phyloP scores from a whole-genome alignment of 2,329 filamentous ascomycete genomes.

The Cercospora janseana region DNA sequence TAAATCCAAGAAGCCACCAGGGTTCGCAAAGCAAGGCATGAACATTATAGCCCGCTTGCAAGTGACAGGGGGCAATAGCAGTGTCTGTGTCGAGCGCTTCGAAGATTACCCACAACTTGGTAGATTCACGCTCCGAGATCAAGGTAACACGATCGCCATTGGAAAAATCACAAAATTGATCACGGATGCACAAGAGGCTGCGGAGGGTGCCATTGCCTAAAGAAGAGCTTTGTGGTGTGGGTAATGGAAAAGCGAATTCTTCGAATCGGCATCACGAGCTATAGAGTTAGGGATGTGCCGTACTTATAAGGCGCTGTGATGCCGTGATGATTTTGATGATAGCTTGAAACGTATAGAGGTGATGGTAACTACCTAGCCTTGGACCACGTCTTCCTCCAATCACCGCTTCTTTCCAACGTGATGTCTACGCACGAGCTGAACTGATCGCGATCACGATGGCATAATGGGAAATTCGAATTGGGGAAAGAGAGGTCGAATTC shows the following conservation, averaged over 20 bases:
- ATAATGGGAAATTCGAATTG: no score
- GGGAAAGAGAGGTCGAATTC: no score
- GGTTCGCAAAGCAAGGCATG: conserved; percentile 78
- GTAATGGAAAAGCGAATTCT: neutral
- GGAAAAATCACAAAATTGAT: conserved; percentile 96
- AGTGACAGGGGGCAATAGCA: conserved; percentile 72
- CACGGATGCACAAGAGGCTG: conserved; percentile 39
- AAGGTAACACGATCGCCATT: conserved; percentile 99
- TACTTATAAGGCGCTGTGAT: neutral
- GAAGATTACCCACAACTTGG: conserved; percentile 95
- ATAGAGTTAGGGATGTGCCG: neutral
- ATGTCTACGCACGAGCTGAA: no score
- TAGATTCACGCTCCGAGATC: conserved; percentile 77
- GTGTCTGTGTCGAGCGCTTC: conserved; percentile 89
- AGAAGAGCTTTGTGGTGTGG: neutral
- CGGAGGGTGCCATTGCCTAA: conserved; percentile 22
- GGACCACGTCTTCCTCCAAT: no score
- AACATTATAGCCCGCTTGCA: conserved; percentile 91
- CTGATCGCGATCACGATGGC: no score
- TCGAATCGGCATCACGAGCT: neutral
- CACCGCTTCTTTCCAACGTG: no score
- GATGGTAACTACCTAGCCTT: neutral
- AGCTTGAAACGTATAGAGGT: neutral
- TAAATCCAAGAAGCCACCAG: conserved; percentile 89
- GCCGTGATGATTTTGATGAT: conserved; percentile 10